Evolutionary conservation across 441 rosid species (phyloP), one percentile per base, ranked within the genome.

Genomic region (Gossypium aridum): DNA sequence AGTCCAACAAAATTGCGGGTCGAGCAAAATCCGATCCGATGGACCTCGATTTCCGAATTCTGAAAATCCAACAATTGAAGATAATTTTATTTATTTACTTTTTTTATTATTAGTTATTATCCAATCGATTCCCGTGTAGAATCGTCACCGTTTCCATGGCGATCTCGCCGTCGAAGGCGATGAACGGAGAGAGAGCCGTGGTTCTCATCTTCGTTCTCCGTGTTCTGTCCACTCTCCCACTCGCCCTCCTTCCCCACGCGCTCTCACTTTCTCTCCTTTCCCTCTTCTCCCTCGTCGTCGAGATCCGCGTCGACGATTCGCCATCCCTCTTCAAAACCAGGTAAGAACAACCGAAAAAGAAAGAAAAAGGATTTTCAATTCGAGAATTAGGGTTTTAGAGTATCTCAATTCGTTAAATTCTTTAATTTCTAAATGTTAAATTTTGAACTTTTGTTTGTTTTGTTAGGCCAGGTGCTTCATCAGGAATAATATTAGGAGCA

Each of bases 401-500:
- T 8, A 43, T 39, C 65, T 72, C 72, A 68, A 25, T 68, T 49
- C 7, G 59, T 47, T 65, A 13, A 66, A 43, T 19, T 5, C 16
- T 4, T 28, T 31, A 19, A 20, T 7, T 3, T 65, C 19, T 47
- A 22, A 2, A 22, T 66, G 2, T 66, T 0, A 23, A 67, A 66
- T 28, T 47, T 23, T 67, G 56, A 47, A 45, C 23, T 22, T 22
- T 47, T 14, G 28, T 14, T 67, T 53, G n/a, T 76, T 75, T 31
- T 31, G 75, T 77, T 77, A 95, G 99, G 84, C 86, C 87, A 4
- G 98, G 96, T 28, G 97, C 88, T 76, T 87, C 98, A 3, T 96
- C 99, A 7, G 98, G 99, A 82, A 91, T 96, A 73, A 84, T 93
- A 51, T 76, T 96, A 0, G 97, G 97, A 71, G 91, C 97, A 19